Conservation (phyloP, 169 alveolate species). For the Cardiosporidium cionae region DNA sequence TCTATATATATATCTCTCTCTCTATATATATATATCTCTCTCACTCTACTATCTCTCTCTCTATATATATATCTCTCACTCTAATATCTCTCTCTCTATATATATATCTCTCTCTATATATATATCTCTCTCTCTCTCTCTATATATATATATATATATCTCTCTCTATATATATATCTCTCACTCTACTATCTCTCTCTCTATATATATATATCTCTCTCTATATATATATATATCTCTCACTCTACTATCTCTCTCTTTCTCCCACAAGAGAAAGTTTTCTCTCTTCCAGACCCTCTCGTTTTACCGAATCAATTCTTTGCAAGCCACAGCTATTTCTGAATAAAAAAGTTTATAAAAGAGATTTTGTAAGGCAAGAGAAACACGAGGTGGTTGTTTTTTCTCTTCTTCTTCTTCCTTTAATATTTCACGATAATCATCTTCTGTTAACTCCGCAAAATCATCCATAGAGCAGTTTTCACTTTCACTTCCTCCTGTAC, state of each 20-base stretch:
- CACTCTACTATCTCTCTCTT: constrained; percentile 74
- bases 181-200: no score
- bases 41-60: no score
- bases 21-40: no score
- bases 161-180: no score
- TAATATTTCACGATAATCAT: constrained; percentile 48
- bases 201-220: no score
- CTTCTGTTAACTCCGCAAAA: constrained; percentile 39
- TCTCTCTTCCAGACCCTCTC: background rate
- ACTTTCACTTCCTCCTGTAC: background rate
- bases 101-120: no score
- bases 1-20: no score
- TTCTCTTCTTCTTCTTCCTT: constrained; percentile 68
- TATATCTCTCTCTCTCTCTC: no score
- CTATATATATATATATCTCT: no score
- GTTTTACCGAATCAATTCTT: constrained; percentile 10
- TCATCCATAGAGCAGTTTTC: background rate
- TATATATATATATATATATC: no score
- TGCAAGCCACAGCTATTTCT: constrained; percentile 70
- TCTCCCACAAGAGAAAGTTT: constrained; percentile 17
- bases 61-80: no score
- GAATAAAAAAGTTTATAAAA: constrained; percentile 81
- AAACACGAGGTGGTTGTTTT: constrained; percentile 57
- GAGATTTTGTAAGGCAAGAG: constrained; percentile 80
- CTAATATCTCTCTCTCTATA: no score